Percentiles rank a stretch among this genome's conserved stretches.
Conservation (phyloP, 2,329 filamentous ascomycete species). For the Neopestalotiopsis sp. region DNA sequence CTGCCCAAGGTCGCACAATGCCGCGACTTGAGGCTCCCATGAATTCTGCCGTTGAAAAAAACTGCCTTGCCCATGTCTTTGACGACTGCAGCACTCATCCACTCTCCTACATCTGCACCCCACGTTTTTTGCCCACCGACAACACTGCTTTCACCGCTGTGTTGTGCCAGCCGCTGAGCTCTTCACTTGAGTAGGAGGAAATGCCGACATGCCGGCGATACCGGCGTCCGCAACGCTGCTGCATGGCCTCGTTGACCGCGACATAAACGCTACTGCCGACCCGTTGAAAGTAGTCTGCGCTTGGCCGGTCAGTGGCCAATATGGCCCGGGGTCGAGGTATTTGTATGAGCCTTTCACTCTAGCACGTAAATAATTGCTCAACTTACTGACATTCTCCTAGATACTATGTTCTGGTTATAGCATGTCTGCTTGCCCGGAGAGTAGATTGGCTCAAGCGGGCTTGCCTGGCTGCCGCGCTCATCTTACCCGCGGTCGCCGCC, state of each 20-base stretch:
- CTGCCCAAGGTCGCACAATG: not conserved
- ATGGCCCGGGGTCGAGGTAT: constrained; percentile 45
- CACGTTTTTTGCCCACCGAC: not conserved
- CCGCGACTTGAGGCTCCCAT: not conserved
- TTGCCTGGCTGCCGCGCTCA: constrained; percentile 13
- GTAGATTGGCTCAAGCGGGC: constrained; percentile 16
- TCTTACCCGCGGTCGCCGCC: constrained; percentile 13
- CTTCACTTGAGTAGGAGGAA: not conserved
- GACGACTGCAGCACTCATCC: not conserved
- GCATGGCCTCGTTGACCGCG: constrained; percentile 29
- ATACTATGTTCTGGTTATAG: constrained; percentile 15
- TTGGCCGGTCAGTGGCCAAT: constrained; percentile 49
- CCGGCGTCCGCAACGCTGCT: constrained; percentile 33
- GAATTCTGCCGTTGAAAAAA: not conserved
- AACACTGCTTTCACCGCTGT: not conserved
- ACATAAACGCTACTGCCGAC: constrained; percentile 26
- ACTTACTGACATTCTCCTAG: not conserved
- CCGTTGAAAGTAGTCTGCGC: constrained; percentile 44
- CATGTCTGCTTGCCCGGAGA: constrained; percentile 12
- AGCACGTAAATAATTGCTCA: not conserved
- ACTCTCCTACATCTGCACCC: not conserved
- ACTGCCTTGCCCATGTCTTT: not conserved
- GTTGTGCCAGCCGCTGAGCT: not conserved
- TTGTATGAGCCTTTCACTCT: constrained; percentile 36
- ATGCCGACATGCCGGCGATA: constrained; percentile 40